A percentile compares a stretch with the other conserved stretches of the same genome.
These are phyloP conservation scores for Penicillium verhagenii DNA, from an alignment of 495 filamentous ascomycete species.

Conservation along the genomic window DNA sequence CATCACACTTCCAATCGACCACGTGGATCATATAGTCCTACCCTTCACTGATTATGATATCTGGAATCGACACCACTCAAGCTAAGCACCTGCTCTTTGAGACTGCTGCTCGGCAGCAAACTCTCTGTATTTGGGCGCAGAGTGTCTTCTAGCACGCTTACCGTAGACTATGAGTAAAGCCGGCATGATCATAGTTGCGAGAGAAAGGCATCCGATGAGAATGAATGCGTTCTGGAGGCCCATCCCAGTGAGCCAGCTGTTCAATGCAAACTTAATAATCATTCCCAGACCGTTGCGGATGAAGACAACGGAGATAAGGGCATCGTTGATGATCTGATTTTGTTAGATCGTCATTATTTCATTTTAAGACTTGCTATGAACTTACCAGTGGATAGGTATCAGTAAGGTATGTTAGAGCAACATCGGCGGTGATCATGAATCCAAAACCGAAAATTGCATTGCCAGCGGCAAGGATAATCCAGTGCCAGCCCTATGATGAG, in stretches of 20 bases:
- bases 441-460: conserved; percentile 29
- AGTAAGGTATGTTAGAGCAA: conserved; percentile 29
- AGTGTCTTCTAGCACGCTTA: conserved; percentile 10
- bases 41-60: too few species aligned
- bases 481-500: conserved; percentile 15
- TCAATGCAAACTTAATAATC: conserved; percentile 15
- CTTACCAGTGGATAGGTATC: conserved; percentile 31
- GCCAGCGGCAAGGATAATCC: conserved; percentile 28
- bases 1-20: too few species aligned
- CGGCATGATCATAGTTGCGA: conserved; percentile 9
- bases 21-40: too few species aligned
- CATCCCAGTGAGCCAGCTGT: conserved; percentile 15
- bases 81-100: too few species aligned
- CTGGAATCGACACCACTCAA: too few species aligned
- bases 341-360: too few species aligned
- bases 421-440: conserved; percentile 19
- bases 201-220: conserved; percentile 11
- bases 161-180: conserved; percentile 14
- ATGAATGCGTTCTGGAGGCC: conserved; percentile 22
- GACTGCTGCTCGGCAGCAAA: conserved; percentile 7
- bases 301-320: conserved; percentile 19
- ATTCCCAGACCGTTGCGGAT: conserved; percentile 17
- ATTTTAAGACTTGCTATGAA: too few species aligned
- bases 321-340: conserved; percentile 16
- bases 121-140: conserved; percentile 10